Percentiles rank a stretch among this genome's conserved stretches.
phyloP scores from a whole-genome alignment of 2,329 filamentous ascomycete genomes.

The Ophiosphaerella herpotricha region DNA sequence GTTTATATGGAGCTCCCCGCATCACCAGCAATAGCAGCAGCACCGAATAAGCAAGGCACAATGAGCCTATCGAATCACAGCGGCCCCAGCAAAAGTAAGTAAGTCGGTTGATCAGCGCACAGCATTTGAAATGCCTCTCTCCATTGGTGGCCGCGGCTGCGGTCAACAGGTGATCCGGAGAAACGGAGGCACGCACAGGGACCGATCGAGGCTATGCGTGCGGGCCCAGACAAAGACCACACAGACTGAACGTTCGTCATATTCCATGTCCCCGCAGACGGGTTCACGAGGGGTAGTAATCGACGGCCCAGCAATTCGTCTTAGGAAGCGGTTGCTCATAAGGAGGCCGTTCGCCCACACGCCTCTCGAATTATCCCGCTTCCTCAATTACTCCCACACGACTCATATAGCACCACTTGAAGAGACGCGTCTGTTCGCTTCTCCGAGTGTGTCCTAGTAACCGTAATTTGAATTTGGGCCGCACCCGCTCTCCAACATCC shows the following conservation, averaged over 20 bases:
- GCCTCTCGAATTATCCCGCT: not conserved
- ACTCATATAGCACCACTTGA: conserved; percentile 26
- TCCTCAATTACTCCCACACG: not conserved
- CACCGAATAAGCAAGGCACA: not conserved
- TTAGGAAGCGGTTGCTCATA: conserved; percentile 14
- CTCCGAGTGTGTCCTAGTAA: conserved; percentile 29
- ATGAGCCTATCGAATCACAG: not conserved
- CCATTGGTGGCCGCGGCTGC: conserved; percentile 18
- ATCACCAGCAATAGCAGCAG: not conserved
- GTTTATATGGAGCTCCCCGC: conserved; percentile 4
- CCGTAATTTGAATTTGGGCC: conserved; percentile 32
- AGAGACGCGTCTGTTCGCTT: conserved; percentile 20
- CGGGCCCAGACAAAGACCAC: conserved; percentile 38
- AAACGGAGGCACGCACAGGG: conserved; percentile 25
- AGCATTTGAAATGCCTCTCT: not conserved
- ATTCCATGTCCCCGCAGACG: conserved; percentile 40
- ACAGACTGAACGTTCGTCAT: conserved; percentile 29
- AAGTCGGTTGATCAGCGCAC: conserved; percentile 12
- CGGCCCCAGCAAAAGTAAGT: not conserved
- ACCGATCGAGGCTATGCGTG: conserved; percentile 15
- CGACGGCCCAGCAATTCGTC: conserved; percentile 15
- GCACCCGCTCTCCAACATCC: conserved; percentile 34
- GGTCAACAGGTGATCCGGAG: conserved; percentile 28
- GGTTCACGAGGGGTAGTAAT: conserved; percentile 31
- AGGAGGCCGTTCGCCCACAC: conserved; percentile 26